Base-by-base conservation (phyloP, 2,329 filamentous ascomycete genomes). In the Eutypella sp. region DNA sequence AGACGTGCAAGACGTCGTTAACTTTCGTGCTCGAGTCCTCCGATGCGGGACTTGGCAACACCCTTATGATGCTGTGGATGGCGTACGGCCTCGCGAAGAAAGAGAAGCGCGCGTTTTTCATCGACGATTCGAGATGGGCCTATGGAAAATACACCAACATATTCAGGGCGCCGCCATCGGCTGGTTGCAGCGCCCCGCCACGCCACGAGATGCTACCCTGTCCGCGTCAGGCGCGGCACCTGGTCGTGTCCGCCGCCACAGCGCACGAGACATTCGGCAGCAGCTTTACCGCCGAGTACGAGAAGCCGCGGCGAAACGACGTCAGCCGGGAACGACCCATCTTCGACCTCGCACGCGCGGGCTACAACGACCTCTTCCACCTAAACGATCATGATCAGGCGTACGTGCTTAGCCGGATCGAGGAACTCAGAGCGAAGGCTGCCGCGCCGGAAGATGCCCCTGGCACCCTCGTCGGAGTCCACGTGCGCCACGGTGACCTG, bases 51-150 rank as follows among this genome's bases (percentile, higher is more conserved):
- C 72, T 95, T 9, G 89, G 89, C 5, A 82, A 81, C 52, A 82
- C 85, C 2, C 66, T 96, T 48, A 82, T 95, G 76, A 78, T 84
- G 59, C 62, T 95, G 46, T 96, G 89, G 89, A 85, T 85, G 57
- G 84, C 88, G 22, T 95, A 93, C 61, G 87, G 87, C 3, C 68
- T 95, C 44, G 88, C 89, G 2, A 74, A 84, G 60, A 78, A 82
- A 48, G 86, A 95, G 61, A 79, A 79, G 13, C 75, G 89, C 20
- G 74, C 81, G 1, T 95, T 95, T 66, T 95, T 95, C 68, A 73
- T 95, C 51, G 88, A 95, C 57, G 89, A 95, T 65, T 81, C 85
- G 6, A 76, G 84, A 53, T 95, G 90, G 84, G 83, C 85, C 1
- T 93, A 93, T 57, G 89, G 89, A 9, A 74, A 76, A 42, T 95